Percentiles rank a stretch among this genome's conserved stretches.
These are phyloP conservation scores for Melampsora americana DNA, from an alignment of 1,284 basidiomycete genomes.

Conservation along the genomic window DNA sequence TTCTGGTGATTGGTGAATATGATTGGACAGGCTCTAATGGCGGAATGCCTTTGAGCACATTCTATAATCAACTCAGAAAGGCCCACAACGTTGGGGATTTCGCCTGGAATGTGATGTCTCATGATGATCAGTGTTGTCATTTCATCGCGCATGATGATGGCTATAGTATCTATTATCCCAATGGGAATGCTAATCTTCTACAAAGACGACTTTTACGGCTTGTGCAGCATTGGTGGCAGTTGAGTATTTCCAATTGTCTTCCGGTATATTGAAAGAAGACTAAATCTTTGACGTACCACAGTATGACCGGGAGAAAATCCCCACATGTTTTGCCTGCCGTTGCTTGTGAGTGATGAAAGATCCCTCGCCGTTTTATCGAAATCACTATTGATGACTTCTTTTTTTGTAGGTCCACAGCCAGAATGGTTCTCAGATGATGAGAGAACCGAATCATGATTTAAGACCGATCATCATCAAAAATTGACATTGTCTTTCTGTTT, in stretches of 20 bases:
- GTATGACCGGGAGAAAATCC: constrained; percentile 28
- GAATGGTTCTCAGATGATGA: constrained; percentile 21
- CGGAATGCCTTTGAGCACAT: constrained; percentile 20
- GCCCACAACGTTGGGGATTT: constrained; percentile 32
- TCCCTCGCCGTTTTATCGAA: neutral
- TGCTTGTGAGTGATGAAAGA: constrained; percentile 17
- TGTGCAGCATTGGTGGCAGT: constrained; percentile 44
- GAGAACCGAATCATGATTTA: too few species aligned
- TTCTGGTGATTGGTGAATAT: constrained; percentile 38
- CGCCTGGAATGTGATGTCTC: constrained; percentile 36
- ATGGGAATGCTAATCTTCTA: constrained; percentile 45
- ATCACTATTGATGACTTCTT: neutral
- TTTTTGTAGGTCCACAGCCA: constrained; percentile 32
- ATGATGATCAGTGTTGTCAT: constrained; percentile 30
- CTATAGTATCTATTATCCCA: constrained; percentile 49
- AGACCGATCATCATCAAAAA: too few species aligned
- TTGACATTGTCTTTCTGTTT: too few species aligned
- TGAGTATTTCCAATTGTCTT: neutral
- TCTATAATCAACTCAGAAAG: constrained; percentile 31
- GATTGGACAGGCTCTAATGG: constrained; percentile 43
- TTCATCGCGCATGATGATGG: constrained; percentile 47
- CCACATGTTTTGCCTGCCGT: constrained; percentile 35
- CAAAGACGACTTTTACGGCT: constrained; percentile 43
- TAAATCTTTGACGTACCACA: neutral
- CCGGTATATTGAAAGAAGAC: too few species aligned